Conservation (phyloP, 306 rosid genomes). For the Canavalia gladiata region DNA sequence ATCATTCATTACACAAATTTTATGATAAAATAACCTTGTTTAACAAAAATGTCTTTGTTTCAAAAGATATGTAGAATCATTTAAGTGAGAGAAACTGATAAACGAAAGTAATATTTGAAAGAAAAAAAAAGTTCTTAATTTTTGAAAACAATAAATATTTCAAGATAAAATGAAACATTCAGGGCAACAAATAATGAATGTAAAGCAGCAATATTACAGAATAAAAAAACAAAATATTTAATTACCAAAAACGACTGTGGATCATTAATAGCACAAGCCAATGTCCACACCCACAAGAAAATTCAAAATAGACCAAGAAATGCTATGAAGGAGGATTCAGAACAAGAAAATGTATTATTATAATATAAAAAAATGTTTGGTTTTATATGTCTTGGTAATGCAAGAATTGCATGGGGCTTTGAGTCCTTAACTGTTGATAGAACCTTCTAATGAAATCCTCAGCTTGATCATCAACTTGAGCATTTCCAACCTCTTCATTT, state of each 20-base stretch:
- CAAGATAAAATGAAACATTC: too few relatives aligned
- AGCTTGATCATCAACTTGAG: constrained; percentile 60
- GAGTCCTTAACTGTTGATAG: constrained; percentile 62
- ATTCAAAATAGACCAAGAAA: not conserved
- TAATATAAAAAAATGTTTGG: too few relatives aligned
- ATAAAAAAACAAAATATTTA: constrained; percentile 5
- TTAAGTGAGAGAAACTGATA: too few relatives aligned
- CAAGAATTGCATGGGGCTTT: constrained; percentile 56
- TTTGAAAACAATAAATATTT: too few relatives aligned
- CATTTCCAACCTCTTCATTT: constrained; percentile 46
- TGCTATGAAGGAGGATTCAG: too few relatives aligned
- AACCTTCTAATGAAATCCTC: constrained; percentile 68
- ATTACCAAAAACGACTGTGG: not conserved
- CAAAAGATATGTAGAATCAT: too few relatives aligned
- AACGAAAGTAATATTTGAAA: too few relatives aligned
- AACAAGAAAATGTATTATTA: too few relatives aligned
- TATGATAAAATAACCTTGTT: too few relatives aligned
- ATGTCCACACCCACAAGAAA: not conserved
- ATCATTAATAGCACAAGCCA: constrained; percentile 27
- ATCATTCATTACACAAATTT: too few relatives aligned
- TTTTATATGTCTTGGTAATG: constrained; percentile 46
- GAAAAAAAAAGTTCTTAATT: too few relatives aligned
- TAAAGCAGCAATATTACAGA: constrained; percentile 23
- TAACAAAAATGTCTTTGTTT: too few relatives aligned
- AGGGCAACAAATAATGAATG: not conserved